Conservation (phyloP, 2,329 filamentous ascomycete genomes). For the Aspergillus viridinutans region DNA sequence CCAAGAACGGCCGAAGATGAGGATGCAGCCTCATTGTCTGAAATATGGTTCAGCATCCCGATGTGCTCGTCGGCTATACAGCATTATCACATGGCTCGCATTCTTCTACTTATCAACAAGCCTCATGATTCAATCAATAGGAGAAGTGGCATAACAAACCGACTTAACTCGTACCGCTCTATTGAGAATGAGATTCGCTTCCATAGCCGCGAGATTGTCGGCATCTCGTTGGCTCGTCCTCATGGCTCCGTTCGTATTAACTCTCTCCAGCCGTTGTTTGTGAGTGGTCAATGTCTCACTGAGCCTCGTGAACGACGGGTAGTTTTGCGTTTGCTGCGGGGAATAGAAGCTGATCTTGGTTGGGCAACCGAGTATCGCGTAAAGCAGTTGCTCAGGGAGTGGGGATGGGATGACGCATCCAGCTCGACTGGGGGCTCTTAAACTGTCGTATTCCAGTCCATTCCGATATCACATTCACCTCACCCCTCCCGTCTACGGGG, state of each 20-base stretch:
- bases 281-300: conserved; percentile 58
- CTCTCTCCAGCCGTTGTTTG: conserved; percentile 59
- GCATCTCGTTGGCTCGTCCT: conserved; percentile 55
- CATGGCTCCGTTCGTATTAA: conserved; percentile 58
- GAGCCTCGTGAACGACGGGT: conserved; percentile 51
- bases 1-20: conserved; percentile 25
- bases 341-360: conserved; percentile 60
- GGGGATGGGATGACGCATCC: conserved; percentile 31
- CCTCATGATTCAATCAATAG: conserved; percentile 43
- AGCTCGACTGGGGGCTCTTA: neutral
- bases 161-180: conserved; percentile 55
- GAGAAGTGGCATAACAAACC: conserved; percentile 50
- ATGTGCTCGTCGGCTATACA: conserved; percentile 62
- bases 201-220: conserved; percentile 60
- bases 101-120: conserved; percentile 42
- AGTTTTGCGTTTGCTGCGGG: conserved; percentile 53
- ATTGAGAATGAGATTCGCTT: conserved; percentile 53
- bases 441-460: neutral
- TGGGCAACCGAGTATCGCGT: conserved; percentile 62
- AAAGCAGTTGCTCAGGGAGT: conserved; percentile 46
- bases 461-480: neutral
- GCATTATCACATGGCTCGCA: conserved; percentile 43
- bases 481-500: neutral
- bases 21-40: conserved; percentile 43
- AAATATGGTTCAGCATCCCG: conserved; percentile 62